These are phyloP conservation scores for Paragyromitra xinjiangensis DNA, from an alignment of 495 filamentous ascomycete genomes.

Conservation along the genomic window DNA sequence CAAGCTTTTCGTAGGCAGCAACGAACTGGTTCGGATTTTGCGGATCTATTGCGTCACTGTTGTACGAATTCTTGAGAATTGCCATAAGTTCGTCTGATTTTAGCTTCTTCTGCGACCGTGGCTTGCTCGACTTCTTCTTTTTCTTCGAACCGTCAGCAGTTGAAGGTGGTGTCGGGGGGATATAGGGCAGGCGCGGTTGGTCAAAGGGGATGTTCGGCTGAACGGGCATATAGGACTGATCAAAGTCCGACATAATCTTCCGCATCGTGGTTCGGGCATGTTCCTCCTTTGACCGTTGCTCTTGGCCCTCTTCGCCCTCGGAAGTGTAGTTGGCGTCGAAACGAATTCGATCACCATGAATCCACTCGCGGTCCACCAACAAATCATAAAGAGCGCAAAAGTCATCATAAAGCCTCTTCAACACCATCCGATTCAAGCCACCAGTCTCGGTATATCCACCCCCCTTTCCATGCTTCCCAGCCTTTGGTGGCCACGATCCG, in stretches of 20 bases:
- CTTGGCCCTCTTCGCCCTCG: constrained; percentile 58
- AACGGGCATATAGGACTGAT: constrained; percentile 85
- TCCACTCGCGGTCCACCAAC: constrained; percentile 74
- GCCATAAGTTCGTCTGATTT: constrained; percentile 78
- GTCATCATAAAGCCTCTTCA: constrained; percentile 85
- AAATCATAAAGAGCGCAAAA: constrained; percentile 88
- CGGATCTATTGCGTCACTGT: constrained; percentile 70
- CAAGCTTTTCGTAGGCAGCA: constrained; percentile 81
- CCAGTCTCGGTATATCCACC: constrained; percentile 81
- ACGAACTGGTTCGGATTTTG: constrained; percentile 73
- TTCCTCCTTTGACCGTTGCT: constrained; percentile 61
- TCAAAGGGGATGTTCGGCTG: constrained; percentile 93
- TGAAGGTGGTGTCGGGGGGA: constrained; percentile 61
- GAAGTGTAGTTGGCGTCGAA: constrained; percentile 61
- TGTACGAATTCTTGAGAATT: constrained; percentile 78
- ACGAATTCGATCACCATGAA: constrained; percentile 62
- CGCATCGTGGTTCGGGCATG: constrained; percentile 68
- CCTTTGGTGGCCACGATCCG: constrained; percentile 94
- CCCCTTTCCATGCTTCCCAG: constrained; percentile 77
- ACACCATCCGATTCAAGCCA: constrained; percentile 83
- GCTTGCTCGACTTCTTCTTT: constrained; percentile 71
- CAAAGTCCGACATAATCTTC: constrained; percentile 81
- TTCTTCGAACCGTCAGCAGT: constrained; percentile 67
- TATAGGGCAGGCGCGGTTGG: constrained; percentile 75
- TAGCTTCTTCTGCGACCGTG: constrained; percentile 66